A percentile compares a stretch with the other conserved stretches of the same genome.
Conservation (phyloP, 441 rosid genomes). For the Eugenia klotzschiana region DNA sequence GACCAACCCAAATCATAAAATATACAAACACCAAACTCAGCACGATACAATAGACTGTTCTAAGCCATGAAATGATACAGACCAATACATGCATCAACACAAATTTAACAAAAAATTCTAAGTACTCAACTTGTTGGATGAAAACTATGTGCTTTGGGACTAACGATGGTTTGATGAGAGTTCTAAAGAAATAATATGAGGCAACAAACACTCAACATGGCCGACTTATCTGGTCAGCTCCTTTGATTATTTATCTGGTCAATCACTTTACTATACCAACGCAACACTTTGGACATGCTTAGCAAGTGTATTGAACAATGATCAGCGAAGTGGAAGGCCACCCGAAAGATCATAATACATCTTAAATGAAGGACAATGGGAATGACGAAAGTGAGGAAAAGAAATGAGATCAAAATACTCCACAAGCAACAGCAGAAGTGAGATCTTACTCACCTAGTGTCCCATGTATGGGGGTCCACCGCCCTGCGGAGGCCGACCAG, state of each 20-base stretch:
- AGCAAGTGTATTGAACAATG: background rate
- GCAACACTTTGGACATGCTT: background rate
- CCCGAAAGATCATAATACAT: background rate
- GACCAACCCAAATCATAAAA: background rate
- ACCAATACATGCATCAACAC: background rate
- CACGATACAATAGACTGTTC: background rate
- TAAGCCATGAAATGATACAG: background rate
- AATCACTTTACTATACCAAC: background rate
- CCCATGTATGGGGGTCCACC: conserved; percentile 27
- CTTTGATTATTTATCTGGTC: background rate
- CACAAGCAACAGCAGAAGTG: background rate
- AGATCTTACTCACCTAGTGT: conserved; percentile 15
- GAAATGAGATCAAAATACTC: background rate
- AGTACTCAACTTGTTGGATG: background rate
- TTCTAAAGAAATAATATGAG: background rate
- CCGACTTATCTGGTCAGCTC: background rate
- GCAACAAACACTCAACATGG: background rate
- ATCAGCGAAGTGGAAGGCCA: background rate
- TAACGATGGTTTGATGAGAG: background rate
- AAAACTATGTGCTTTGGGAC: background rate
- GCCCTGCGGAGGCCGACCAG: conserved; percentile 28
- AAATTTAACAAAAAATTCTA: background rate
- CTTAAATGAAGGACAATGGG: background rate
- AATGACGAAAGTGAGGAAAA: background rate
- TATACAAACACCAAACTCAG: background rate